A percentile compares a stretch with the other conserved stretches of the same genome.
Evolutionary conservation across 2,329 filamentous ascomycete genomes (phyloP).

Genomic region (Capronia coronata): DNA sequence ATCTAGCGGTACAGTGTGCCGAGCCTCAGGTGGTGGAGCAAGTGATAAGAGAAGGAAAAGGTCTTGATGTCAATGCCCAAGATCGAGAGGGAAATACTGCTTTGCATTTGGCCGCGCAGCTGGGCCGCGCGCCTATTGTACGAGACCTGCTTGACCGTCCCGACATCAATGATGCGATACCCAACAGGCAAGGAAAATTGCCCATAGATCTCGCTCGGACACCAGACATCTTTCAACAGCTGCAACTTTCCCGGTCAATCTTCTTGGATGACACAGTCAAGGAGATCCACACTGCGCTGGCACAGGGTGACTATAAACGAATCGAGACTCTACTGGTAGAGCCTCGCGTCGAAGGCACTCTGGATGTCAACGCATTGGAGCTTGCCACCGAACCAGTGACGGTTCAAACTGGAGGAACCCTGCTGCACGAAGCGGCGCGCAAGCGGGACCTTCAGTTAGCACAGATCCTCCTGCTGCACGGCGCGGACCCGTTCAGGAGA

Average conservation of each 20-base stretch:
- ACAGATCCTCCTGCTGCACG: constrained; percentile 83
- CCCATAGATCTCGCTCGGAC: constrained; percentile 84
- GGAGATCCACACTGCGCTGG: constrained; percentile 74
- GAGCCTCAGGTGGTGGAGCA: constrained; percentile 90
- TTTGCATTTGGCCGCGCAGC: constrained; percentile 75
- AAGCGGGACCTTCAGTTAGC: constrained; percentile 82
- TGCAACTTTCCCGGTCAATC: constrained; percentile 82
- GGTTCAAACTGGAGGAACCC: constrained; percentile 74
- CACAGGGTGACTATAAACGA: constrained; percentile 64
- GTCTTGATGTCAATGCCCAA: constrained; percentile 76
- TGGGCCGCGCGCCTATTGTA: constrained; percentile 75
- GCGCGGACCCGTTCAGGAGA: constrained; percentile 89
- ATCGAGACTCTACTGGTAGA: constrained; percentile 79
- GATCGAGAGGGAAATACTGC: constrained; percentile 94
- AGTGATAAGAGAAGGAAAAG: constrained; percentile 69
- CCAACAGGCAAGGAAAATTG: constrained; percentile 77
- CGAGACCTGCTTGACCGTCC: constrained; percentile 74
- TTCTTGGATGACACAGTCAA: constrained; percentile 82
- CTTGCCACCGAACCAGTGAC: constrained; percentile 75
- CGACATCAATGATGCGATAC: constrained; percentile 78
- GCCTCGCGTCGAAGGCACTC: constrained; percentile 70
- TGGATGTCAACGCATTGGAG: constrained; percentile 90
- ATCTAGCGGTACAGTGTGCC: constrained; percentile 91
- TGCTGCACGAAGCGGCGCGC: constrained; percentile 87
- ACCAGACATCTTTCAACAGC: constrained; percentile 89